Evolutionary conservation across 1,139 yeast genomes (phyloP).

Genomic region (Entelexis sorbosivorans): DNA sequence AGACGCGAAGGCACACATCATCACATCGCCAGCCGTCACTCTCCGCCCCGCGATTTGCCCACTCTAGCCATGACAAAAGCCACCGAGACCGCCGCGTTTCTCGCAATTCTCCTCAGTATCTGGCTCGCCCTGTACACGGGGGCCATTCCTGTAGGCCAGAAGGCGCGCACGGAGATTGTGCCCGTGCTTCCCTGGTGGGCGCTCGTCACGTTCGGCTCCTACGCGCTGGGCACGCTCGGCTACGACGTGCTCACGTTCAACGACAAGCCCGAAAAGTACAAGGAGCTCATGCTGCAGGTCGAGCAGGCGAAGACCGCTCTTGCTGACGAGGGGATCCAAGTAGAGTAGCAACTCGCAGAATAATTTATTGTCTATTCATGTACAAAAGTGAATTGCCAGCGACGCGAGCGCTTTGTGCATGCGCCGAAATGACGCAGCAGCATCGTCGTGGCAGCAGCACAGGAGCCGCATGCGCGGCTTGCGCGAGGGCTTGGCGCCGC

Average conservation of each 20-base stretch:
- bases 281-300: conserved; percentile 49
- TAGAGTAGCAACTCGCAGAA: background rate
- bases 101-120: conserved; percentile 39
- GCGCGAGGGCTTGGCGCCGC: too few species aligned
- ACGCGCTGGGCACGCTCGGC: conserved; percentile 61
- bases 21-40: background rate
- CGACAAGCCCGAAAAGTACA: conserved; percentile 60
- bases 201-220: conserved; percentile 58
- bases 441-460: too few species aligned
- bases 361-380: too few species aligned
- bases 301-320: conserved; percentile 55
- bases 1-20: background rate
- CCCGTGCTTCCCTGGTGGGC: conserved; percentile 68
- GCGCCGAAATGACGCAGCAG: too few species aligned
- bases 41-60: background rate
- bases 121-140: conserved; percentile 47
- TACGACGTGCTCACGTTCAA: conserved; percentile 62
- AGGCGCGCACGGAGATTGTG: conserved; percentile 44
- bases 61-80: conserved; percentile 47
- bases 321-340: conserved; percentile 42
- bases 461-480: too few species aligned
- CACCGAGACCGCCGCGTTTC: conserved; percentile 45
- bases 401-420: too few species aligned
- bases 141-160: conserved; percentile 45
- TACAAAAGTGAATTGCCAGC: too few species aligned